Percentiles rank a stretch among this genome's conserved stretches.
Evolutionary conservation across 75 land plant genomes (phyloP).

Genomic region (Pinus albicaulis): DNA sequence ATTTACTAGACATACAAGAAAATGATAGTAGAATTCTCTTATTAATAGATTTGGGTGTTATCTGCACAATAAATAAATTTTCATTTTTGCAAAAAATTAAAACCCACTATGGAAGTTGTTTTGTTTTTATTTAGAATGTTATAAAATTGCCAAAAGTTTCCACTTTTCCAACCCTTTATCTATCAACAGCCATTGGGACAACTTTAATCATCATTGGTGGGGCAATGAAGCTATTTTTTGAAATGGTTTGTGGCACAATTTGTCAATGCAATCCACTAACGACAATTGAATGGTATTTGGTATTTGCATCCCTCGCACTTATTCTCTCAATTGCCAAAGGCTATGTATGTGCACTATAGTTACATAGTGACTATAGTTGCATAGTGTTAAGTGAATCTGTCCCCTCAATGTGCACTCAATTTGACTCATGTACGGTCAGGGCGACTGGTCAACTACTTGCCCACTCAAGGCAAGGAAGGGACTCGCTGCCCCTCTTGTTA

Average conservation of each 20-base stretch:
- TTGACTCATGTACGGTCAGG: no score
- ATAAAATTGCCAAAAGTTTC: slow-evolving; percentile 17
- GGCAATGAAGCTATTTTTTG: slow-evolving; percentile 56
- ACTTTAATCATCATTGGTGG: no score
- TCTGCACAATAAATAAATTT: not conserved
- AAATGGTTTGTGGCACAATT: slow-evolving; percentile 40
- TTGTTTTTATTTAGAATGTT: not conserved
- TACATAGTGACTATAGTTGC: no score
- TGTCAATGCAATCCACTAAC: slow-evolving; percentile 42
- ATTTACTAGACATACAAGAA: no score
- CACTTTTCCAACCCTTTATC: slow-evolving; percentile 50
- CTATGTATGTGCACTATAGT: no score
- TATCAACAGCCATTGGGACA: slow-evolving; percentile 78
- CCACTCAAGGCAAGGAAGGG: no score
- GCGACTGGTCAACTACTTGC: no score
- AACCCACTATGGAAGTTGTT: not conserved
- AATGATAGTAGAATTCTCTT: not conserved
- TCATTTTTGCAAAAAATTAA: not conserved
- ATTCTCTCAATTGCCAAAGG: no score
- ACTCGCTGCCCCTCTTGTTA: no score
- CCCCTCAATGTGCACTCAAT: no score
- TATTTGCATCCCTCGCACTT: slow-evolving; percentile 53
- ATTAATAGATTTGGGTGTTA: not conserved
- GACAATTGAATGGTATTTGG: slow-evolving; percentile 77
- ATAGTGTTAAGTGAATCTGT: no score